These are phyloP conservation scores for Karstenula rhodostoma DNA, from an alignment of 2,329 filamentous ascomycete genomes.

Conservation along the genomic window DNA sequence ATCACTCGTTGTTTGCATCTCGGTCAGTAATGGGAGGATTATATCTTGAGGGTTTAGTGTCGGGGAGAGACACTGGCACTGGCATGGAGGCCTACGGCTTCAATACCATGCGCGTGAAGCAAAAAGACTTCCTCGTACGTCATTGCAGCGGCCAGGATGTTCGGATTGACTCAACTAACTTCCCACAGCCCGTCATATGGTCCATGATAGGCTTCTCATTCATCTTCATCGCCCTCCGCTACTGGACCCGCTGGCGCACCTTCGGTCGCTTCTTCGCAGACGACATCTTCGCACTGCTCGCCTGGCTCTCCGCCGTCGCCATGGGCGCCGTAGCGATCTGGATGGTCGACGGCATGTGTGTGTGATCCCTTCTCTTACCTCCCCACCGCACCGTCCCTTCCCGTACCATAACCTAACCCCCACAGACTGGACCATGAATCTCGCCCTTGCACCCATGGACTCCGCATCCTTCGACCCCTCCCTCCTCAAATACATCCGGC, in stretches of 20 bases:
- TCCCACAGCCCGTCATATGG: conserved; percentile 6
- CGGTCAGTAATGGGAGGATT: neutral
- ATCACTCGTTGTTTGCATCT: neutral
- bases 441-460: neutral
- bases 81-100: conserved; percentile 1
- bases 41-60: neutral
- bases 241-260: neutral
- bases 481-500: neutral
- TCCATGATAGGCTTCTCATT: conserved; percentile 4
- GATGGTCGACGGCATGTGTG: neutral
- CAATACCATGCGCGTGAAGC: conserved; percentile 6
- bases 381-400: neutral
- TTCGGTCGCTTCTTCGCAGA: conserved; percentile 11
- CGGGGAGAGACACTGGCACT: neutral
- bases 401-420: neutral
- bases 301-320: conserved; percentile 2
- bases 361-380: neutral
- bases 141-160: neutral
- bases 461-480: neutral
- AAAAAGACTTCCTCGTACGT: conserved; percentile 12
- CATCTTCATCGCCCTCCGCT: conserved; percentile 4
- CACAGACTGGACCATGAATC: conserved; percentile 5
- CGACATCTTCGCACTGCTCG: conserved; percentile 1
- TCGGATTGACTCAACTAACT: neutral
- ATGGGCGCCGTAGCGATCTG: conserved; percentile 5